These are phyloP conservation scores for Linnemannia elongata DNA, from an alignment of 192 early-diverging fungal species.

Conservation along the genomic window DNA sequence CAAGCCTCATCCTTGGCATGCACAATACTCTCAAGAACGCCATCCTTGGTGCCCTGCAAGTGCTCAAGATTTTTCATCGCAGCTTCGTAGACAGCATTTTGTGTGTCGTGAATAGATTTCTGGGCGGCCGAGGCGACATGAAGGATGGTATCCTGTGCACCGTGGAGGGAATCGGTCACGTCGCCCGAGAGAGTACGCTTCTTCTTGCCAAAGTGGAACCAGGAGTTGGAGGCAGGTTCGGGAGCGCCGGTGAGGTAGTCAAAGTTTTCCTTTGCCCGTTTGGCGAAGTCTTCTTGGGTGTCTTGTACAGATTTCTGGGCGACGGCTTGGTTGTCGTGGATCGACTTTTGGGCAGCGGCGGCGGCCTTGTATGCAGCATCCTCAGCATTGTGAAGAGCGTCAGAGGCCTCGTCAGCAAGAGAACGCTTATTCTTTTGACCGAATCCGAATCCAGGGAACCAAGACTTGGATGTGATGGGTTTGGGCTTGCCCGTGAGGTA, in stretches of 20 bases:
- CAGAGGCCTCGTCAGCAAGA: no score
- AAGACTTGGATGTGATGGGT: no score
- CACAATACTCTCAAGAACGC: not conserved
- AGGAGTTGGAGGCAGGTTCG: not conserved
- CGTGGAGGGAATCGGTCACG: not conserved
- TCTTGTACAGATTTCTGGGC: not conserved
- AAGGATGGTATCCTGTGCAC: not conserved
- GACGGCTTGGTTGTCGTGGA: no score
- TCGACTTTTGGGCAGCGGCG: no score
- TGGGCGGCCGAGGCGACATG: not conserved
- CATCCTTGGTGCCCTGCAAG: not conserved
- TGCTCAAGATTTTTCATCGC: not conserved
- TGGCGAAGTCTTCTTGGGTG: not conserved
- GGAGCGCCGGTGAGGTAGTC: not conserved
- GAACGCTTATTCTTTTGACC: no score
- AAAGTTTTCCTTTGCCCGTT: not conserved
- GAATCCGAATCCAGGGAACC: no score
- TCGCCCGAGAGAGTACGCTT: not conserved
- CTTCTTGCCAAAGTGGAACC: not conserved
- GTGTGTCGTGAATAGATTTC: not conserved
- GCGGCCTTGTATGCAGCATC: no score
- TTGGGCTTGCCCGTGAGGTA: not conserved
- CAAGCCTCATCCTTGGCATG: conserved; percentile 3
- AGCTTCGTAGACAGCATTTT: not conserved
- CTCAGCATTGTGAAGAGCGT: no score